phyloP scores from a whole-genome alignment of 352 stramenopile genomes.

The Globisporangium paddicum region DNA sequence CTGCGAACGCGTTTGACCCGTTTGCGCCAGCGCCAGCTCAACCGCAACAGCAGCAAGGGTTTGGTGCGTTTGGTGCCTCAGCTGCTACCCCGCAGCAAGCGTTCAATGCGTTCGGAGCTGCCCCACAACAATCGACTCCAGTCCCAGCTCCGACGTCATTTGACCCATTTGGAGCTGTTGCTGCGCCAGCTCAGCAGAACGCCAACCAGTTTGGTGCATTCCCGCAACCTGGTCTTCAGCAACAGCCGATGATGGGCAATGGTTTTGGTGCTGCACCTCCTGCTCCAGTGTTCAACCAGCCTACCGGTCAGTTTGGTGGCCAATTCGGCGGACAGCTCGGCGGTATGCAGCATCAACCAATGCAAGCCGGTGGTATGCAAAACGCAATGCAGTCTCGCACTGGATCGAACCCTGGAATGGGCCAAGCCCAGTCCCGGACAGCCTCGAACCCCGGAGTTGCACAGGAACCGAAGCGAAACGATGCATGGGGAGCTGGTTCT shows the following conservation, averaged over 20 bases:
- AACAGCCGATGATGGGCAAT: conserved; percentile 32
- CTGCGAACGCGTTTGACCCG: conserved; percentile 56
- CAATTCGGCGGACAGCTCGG: conserved; percentile 45
- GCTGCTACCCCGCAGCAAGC: conserved; percentile 29
- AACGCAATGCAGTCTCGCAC: conserved; percentile 28
- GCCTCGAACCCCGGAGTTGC: conserved; percentile 21
- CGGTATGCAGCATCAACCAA: conserved; percentile 35
- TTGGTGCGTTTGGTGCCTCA: conserved; percentile 37
- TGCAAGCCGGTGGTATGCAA: conserved; percentile 29
- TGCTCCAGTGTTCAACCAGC: conserved; percentile 46
- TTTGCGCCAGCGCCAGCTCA: conserved; percentile 41
- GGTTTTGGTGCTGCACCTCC: conserved; percentile 34
- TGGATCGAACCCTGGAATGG: conserved; percentile 35
- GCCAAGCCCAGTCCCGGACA: conserved; percentile 16
- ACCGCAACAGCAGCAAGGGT: conserved; percentile 24
- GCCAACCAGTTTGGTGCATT: conserved; percentile 41
- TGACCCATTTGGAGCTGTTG: conserved; percentile 48
- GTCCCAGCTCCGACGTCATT: conserved; percentile 40
- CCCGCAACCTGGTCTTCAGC: conserved; percentile 26
- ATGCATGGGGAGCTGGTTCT: conserved; percentile 77
- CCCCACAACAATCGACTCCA: conserved; percentile 35
- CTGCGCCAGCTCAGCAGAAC: conserved; percentile 20
- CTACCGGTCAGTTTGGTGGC: conserved; percentile 24
- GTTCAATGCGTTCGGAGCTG: conserved; percentile 52
- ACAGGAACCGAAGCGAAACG: conserved; percentile 53